Evolutionary conservation across 2,329 filamentous ascomycete genomes (phyloP).

Genomic region (Helotiales sp.): DNA sequence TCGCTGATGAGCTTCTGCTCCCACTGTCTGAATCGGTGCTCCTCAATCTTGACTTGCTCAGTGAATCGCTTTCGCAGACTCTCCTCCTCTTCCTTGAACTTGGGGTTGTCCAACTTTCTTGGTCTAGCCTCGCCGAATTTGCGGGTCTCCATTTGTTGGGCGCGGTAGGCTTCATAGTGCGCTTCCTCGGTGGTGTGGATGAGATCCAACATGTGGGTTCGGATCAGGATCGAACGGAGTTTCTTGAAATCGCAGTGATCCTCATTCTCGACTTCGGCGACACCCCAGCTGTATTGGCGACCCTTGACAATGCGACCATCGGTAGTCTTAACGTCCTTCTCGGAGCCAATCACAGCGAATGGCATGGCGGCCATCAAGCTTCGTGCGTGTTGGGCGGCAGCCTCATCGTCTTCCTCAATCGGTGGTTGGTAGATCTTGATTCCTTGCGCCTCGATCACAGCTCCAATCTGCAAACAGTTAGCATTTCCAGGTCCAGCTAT

Average conservation of each 20-base stretch:
- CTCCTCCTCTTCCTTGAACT: constrained; percentile 99
- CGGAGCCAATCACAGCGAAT: constrained; percentile 96
- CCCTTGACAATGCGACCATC: constrained; percentile 98
- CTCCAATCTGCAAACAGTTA: constrained; percentile 67
- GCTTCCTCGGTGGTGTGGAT: constrained; percentile 99
- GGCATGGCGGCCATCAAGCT: constrained; percentile 96
- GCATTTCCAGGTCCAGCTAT: constrained; percentile 23
- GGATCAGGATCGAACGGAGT: constrained; percentile 96
- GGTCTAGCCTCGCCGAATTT: constrained; percentile 98
- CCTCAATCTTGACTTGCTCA: constrained; percentile 99
- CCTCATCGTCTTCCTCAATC: constrained; percentile 96
- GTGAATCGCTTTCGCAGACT: constrained; percentile 98
- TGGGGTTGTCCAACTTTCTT: constrained; percentile 98
- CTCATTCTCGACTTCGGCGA: constrained; percentile 99
- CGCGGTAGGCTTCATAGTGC: constrained; percentile 99
- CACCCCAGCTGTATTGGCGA: constrained; percentile 98
- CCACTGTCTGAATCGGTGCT: constrained; percentile 98
- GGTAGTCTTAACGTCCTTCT: constrained; percentile 97
- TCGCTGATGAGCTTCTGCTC: constrained; percentile 99
- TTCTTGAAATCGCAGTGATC: constrained; percentile 99
- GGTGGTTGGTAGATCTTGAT: constrained; percentile 99
- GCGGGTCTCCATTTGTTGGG: constrained; percentile 99
- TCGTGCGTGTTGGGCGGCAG: constrained; percentile 90
- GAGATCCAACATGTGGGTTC: constrained; percentile 98
- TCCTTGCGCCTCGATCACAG: constrained; percentile 95